phyloP scores from a whole-genome alignment of 352 stramenopile genomes.

The Phytopythium delawarense region DNA sequence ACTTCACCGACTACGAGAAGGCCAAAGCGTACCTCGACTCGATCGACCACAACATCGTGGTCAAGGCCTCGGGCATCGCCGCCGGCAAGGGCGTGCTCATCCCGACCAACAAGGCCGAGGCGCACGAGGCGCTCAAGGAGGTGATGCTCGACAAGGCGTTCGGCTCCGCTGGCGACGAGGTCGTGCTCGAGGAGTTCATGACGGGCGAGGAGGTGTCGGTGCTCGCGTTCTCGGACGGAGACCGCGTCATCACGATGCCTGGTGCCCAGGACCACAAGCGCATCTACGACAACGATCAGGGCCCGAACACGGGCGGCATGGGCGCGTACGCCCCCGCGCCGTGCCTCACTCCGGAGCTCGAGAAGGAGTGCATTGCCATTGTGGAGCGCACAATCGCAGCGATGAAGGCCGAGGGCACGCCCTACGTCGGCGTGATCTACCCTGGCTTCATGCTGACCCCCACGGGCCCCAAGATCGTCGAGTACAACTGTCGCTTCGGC shows the following conservation, averaged over 20 bases:
- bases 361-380: conserved; percentile 90
- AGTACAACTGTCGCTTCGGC: conserved; percentile 99
- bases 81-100: conserved; percentile 99
- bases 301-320: conserved; percentile 99
- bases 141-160: conserved; percentile 98
- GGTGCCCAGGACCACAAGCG: conserved; percentile 99
- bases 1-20: conserved; percentile 92
- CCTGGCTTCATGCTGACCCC: conserved; percentile 97
- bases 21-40: conserved; percentile 92
- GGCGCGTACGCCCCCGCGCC: conserved; percentile 97
- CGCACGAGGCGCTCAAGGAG: conserved; percentile 90
- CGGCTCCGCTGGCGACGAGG: conserved; percentile 92
- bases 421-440: conserved; percentile 99
- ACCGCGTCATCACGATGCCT: conserved; percentile 94
- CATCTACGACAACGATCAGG: conserved; percentile 95
- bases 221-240: conserved; percentile 97
- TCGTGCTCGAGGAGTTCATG: conserved; percentile 99
- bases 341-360: conserved; percentile 91
- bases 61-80: conserved; percentile 99
- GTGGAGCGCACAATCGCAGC: conserved; percentile 70
- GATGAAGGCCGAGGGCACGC: conserved; percentile 93
- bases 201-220: conserved; percentile 97
- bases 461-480: conserved; percentile 93
- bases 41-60: conserved; percentile 94
- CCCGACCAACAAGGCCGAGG: conserved; percentile 91